Conservation (phyloP, 1,284 basidiomycete genomes). For the Wolfiporia cocos region DNA sequence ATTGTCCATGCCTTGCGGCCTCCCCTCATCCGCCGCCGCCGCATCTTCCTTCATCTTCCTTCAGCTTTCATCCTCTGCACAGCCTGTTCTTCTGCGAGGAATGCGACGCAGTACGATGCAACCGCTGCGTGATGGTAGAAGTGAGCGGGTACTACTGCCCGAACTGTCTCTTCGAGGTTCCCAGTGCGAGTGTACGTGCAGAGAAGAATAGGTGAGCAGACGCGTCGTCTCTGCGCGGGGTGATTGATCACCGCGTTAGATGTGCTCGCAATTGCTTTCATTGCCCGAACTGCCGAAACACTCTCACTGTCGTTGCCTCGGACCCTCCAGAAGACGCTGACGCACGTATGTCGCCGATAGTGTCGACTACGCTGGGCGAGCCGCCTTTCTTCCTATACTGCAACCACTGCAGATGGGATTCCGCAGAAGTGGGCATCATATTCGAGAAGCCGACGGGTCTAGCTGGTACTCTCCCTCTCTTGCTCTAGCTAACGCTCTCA, state of each 20-base stretch:
- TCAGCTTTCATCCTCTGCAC: conserved; percentile 78
- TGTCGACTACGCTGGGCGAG: conserved; percentile 60
- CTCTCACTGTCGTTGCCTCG: conserved; percentile 81
- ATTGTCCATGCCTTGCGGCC: conserved; percentile 63
- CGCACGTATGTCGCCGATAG: conserved; percentile 38
- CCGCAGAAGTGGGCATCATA: conserved; percentile 81
- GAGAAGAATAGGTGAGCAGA: conserved; percentile 83
- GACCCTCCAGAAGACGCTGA: conserved; percentile 70
- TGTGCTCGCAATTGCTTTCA: conserved; percentile 97
- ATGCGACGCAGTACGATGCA: conserved; percentile 92
- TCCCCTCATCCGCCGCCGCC: conserved; percentile 68
- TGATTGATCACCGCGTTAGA: conserved; percentile 35
- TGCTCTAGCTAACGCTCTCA: background rate
- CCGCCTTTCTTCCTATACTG: conserved; percentile 91
- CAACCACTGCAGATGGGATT: conserved; percentile 93
- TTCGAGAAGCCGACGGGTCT: conserved; percentile 97
- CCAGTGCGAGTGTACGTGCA: conserved; percentile 89
- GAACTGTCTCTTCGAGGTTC: conserved; percentile 98
- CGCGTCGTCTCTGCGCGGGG: conserved; percentile 1
- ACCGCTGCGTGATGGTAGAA: conserved; percentile 88
- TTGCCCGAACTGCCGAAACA: conserved; percentile 90
- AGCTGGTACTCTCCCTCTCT: conserved; percentile 53
- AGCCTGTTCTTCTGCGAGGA: conserved; percentile 97
- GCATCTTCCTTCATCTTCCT: conserved; percentile 64
- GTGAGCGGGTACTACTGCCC: conserved; percentile 97